Conservation (phyloP, 495 filamentous ascomycete genomes). For the Aspergillus baeticus region DNA sequence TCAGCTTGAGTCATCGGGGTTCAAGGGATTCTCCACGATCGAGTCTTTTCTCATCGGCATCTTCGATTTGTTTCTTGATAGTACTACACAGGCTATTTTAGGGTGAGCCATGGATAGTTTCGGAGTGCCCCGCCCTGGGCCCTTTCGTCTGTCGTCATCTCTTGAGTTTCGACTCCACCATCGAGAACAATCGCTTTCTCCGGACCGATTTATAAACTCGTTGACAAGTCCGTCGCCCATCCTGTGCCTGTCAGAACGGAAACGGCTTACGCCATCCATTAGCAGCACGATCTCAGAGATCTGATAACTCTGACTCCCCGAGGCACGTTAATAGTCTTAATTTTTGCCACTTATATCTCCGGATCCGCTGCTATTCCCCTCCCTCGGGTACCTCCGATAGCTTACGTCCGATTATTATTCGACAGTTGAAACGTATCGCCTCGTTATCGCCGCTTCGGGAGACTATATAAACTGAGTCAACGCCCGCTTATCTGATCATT, state of each 20-base stretch:
- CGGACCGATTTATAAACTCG: background rate
- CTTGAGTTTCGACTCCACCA: background rate
- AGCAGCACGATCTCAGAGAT: background rate
- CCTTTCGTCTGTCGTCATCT: background rate
- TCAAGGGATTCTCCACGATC: too few relatives aligned
- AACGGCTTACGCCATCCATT: background rate
- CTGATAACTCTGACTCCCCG: too few relatives aligned
- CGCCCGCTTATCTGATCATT: background rate
- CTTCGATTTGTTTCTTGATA: too few relatives aligned
- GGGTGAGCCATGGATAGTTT: constrained; percentile 1
- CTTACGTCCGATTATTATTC: background rate
- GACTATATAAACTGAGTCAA: background rate
- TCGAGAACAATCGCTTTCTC: background rate
- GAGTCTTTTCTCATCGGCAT: too few relatives aligned
- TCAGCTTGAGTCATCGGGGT: too few relatives aligned
- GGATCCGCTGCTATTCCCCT: background rate
- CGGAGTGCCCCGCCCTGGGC: background rate
- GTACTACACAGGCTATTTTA: too few relatives aligned
- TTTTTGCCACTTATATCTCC: constrained; percentile 8
- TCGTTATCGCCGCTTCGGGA: background rate
- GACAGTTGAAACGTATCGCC: background rate
- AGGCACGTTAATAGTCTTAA: too few relatives aligned
- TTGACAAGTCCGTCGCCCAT: background rate
- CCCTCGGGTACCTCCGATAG: background rate
- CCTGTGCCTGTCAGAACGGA: background rate